Evolutionary conservation across 78 protist species (phyloP).

Genomic region (Bigelowiella natans): DNA sequence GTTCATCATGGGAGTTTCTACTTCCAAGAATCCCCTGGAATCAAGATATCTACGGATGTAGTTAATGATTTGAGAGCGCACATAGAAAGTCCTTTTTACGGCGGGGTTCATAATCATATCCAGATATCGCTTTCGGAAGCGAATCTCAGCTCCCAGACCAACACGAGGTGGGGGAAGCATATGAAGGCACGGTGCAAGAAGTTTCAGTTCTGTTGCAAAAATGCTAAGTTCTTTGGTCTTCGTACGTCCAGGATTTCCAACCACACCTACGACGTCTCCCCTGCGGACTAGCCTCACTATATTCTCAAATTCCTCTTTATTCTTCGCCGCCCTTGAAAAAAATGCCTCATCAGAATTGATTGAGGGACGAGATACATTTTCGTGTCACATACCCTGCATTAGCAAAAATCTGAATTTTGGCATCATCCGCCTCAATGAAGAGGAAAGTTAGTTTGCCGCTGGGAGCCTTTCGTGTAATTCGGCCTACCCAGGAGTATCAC

Average conservation of each 20-base stretch:
- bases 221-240: conserved; percentile 35
- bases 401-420: neutral
- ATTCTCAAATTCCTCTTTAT: conserved; percentile 37
- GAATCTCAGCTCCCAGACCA: conserved; percentile 20
- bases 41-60: conserved; percentile 56
- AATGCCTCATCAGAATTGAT: too few species aligned
- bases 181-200: conserved; percentile 50
- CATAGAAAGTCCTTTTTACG: conserved; percentile 2
- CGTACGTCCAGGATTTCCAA: conserved; percentile 72
- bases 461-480: neutral
- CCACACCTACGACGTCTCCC: conserved; percentile 96
- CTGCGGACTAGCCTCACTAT: conserved; percentile 55
- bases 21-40: conserved; percentile 21
- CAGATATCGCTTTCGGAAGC: conserved; percentile 73
- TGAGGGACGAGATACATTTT: too few species aligned
- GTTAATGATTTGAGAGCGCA: conserved; percentile 67
- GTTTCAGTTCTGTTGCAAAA: conserved; percentile 11
- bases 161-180: conserved; percentile 23
- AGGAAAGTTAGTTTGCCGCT: neutral
- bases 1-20: conserved; percentile 38
- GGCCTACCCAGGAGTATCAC: neutral
- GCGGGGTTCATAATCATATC: conserved; percentile 85
- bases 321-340: neutral
- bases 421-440: neutral
- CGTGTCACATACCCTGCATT: neutral